phyloP scores from a whole-genome alignment of 2,329 filamentous ascomycete genomes.

The Eutypella sp. region DNA sequence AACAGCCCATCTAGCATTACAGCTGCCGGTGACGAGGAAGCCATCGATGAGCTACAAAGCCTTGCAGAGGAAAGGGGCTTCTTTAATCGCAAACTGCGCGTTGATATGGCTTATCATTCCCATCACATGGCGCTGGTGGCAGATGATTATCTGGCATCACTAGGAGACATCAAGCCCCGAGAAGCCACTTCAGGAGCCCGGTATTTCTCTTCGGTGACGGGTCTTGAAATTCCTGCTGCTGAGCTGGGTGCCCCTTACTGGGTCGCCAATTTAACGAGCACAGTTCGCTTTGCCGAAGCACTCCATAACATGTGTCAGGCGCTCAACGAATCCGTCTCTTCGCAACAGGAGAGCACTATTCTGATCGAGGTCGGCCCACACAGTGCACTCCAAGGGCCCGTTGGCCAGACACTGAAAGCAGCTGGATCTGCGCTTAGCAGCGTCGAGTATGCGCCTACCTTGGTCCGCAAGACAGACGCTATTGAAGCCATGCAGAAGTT shows the following conservation, averaged over 20 bases:
- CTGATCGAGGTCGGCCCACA: conserved; percentile 48
- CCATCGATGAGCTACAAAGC: conserved; percentile 37
- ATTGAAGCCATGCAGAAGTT: conserved; percentile 40
- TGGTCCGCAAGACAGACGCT: conserved; percentile 48
- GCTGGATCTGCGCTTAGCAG: conserved; percentile 37
- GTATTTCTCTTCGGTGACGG: conserved; percentile 43
- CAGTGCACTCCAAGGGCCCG: conserved; percentile 42
- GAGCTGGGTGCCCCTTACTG: conserved; percentile 38
- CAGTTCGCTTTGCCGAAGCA: conserved; percentile 34
- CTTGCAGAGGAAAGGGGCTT: conserved; percentile 35
- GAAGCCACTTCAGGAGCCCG: conserved; percentile 28
- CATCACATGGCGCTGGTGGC: conserved; percentile 48
- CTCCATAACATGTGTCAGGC: conserved; percentile 33
- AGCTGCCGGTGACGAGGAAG: conserved; percentile 42
- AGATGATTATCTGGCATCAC: conserved; percentile 38
- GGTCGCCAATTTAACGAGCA: conserved; percentile 38
- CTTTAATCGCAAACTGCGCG: conserved; percentile 43
- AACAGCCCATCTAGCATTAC: conserved; percentile 50
- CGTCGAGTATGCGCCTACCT: conserved; percentile 38
- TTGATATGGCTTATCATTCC: conserved; percentile 51
- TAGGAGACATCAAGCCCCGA: conserved; percentile 19
- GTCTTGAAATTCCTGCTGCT: conserved; percentile 31
- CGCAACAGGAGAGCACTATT: conserved; percentile 35
- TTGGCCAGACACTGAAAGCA: conserved; percentile 45
- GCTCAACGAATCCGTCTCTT: conserved; percentile 23